These are phyloP conservation scores for Paramarasmius palmivorus DNA, from an alignment of 1,284 basidiomycete genomes.

Conservation along the genomic window DNA sequence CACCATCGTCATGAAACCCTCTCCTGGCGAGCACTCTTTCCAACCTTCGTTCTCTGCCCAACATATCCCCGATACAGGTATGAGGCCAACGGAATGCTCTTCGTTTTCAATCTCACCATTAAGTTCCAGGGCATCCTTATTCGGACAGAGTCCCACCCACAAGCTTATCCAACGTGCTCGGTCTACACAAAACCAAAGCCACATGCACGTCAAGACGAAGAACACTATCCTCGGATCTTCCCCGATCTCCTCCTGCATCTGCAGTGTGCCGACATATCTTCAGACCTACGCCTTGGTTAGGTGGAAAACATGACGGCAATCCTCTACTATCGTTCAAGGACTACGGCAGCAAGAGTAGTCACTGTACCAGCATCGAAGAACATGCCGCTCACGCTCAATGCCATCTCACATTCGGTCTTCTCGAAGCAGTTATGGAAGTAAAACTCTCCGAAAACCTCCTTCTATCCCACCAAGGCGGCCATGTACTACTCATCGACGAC, in stretches of 20 bases:
- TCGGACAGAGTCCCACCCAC: too few relatives aligned
- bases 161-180: too few relatives aligned
- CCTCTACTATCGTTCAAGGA: background rate
- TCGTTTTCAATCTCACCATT: too few relatives aligned
- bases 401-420: conserved; percentile 1
- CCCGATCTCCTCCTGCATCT: background rate
- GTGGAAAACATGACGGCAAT: background rate
- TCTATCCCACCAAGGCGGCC: background rate
- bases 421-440: conserved; percentile 1
- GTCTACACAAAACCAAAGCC: too few relatives aligned
- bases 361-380: background rate
- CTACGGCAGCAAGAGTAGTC: too few relatives aligned
- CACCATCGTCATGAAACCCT: too few relatives aligned
- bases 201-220: too few relatives aligned
- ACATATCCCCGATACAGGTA: too few relatives aligned
- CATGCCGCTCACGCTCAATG: background rate
- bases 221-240: background rate
- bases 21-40: too few relatives aligned
- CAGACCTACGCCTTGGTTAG: background rate
- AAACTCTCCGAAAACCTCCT: background rate
- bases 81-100: too few relatives aligned
- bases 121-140: too few relatives aligned
- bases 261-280: background rate
- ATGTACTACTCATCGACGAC: background rate
- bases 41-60: too few relatives aligned